A percentile compares a stretch with the other conserved stretches of the same genome.
Evolutionary conservation across 257 asterid species (phyloP).

Genomic region (Lithospermum erythrorhizon): DNA sequence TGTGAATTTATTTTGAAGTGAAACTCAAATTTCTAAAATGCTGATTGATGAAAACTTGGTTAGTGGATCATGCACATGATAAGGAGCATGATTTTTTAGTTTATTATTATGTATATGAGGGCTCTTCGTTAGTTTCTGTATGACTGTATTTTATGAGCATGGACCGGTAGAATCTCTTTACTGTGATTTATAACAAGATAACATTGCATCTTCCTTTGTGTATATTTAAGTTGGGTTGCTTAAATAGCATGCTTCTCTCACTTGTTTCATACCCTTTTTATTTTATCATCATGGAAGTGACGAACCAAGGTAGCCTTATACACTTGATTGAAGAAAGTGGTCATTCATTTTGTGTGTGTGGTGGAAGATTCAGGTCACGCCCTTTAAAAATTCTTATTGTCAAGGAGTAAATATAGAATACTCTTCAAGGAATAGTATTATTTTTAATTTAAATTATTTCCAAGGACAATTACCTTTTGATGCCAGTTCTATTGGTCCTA

Average conservation of each 20-base stretch:
- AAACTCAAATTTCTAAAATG: too few relatives aligned
- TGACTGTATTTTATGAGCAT: too few relatives aligned
- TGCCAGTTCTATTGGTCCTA: not conserved
- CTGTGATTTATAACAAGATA: too few relatives aligned
- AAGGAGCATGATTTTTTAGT: not conserved
- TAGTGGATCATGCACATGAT: not conserved
- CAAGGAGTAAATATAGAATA: not conserved
- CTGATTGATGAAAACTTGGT: too few relatives aligned
- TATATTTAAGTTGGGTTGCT: too few relatives aligned
- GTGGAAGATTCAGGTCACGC: not conserved
- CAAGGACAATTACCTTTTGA: not conserved
- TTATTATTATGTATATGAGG: too few relatives aligned
- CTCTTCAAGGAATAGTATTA: not conserved
- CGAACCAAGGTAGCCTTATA: not conserved
- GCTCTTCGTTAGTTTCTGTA: too few relatives aligned
- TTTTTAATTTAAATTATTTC: not conserved
- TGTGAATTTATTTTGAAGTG: not conserved
- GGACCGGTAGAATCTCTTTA: too few relatives aligned
- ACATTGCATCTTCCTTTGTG: too few relatives aligned
- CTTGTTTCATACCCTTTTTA: not conserved
- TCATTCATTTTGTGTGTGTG: not conserved
- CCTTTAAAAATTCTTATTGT: not conserved
- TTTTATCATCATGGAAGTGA: not conserved
- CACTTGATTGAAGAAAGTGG: not conserved
- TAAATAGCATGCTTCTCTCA: not conserved